Conservation (phyloP, 2,329 filamentous ascomycete species). For the Gaeumannomyces sp. region DNA sequence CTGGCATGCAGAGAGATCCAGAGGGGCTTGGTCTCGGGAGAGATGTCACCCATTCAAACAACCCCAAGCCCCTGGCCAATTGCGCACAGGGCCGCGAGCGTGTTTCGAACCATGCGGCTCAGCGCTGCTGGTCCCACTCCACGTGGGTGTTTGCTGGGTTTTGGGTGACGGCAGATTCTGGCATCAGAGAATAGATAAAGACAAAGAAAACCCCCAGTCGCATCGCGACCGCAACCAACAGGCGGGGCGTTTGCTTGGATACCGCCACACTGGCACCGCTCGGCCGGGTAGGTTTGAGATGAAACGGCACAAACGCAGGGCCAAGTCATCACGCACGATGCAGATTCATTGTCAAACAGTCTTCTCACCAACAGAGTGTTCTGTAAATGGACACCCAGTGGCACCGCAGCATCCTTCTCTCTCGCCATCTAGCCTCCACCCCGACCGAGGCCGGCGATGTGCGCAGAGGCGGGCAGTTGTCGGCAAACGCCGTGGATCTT, state of each 20-base stretch:
- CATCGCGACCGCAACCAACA: neutral
- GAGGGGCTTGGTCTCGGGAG: neutral
- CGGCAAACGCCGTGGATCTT: too few relatives aligned
- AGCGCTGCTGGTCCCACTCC: neutral
- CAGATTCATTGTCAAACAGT: neutral
- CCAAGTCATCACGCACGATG: neutral
- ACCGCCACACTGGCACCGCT: neutral
- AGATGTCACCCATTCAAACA: neutral
- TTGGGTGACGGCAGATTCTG: neutral
- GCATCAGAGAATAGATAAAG: neutral
- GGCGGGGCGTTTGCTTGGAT: neutral
- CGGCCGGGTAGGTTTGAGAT: neutral
- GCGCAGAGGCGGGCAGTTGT: too few relatives aligned
- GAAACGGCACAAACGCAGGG: neutral
- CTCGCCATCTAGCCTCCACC: too few relatives aligned
- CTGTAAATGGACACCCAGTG: too few relatives aligned
- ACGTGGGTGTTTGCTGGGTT: neutral
- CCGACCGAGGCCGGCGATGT: too few relatives aligned
- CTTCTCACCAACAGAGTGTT: neutral
- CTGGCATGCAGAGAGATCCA: neutral
- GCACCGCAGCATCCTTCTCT: too few relatives aligned
- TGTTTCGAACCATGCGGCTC: neutral
- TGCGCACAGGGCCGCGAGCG: neutral
- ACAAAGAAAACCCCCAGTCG: neutral
- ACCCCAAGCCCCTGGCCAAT: neutral